phyloP scores from a whole-genome alignment of 768 basidiomycete genomes.

The Lactarius akahatsu region DNA sequence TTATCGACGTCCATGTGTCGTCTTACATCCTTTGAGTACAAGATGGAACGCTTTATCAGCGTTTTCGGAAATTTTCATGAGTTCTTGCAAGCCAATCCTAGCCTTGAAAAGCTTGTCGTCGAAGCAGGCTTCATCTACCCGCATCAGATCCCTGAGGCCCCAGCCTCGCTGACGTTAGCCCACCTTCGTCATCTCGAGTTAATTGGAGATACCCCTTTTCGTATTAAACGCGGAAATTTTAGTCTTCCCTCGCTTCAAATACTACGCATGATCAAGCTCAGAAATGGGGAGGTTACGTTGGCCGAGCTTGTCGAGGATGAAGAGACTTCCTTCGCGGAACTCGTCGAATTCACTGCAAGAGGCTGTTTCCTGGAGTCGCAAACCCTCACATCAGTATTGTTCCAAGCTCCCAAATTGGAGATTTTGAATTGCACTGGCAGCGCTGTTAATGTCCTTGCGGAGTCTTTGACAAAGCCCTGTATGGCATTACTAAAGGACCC shows the following conservation, averaged over 20 bases:
- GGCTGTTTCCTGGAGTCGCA: neutral
- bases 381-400: constrained; percentile 1
- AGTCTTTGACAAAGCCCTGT: constrained; percentile 8
- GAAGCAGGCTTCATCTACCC: no score
- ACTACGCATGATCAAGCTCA: constrained; percentile 7
- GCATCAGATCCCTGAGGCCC: no score
- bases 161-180: no score
- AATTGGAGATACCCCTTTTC: no score
- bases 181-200: no score
- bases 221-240: neutral
- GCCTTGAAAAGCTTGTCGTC: no score
- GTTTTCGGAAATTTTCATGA: no score
- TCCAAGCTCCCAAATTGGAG: constrained; percentile 11
- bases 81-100: no score
- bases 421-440: constrained; percentile 12
- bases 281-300: neutral
- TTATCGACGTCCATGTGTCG: no score
- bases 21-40: no score
- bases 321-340: constrained; percentile 21
- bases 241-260: constrained; percentile 25
- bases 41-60: no score
- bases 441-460: constrained; percentile 10
- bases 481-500: no score
- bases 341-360: constrained; percentile 23
- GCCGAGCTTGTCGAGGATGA: constrained; percentile 4